phyloP scores from a whole-genome alignment of 306 rosid genomes.

The peach (Prunus persica) region Prunus_persica_NCBIv2 NC_034009.1:25689001-25689500 shows the following conservation, averaged over 20 bases:
- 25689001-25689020: no score
- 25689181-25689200: neutral
- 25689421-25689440: constrained; percentile 28
- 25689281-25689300: neutral
- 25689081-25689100: no score
- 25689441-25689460: constrained; percentile 16
- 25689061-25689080: no score
- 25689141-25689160: no score
- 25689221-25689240: neutral
- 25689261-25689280: neutral
- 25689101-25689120: no score
- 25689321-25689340: neutral
- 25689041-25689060: no score
- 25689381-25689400: constrained; percentile 26
- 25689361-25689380: neutral
- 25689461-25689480: constrained; percentile 26
- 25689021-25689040: no score
- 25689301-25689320: neutral
- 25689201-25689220: neutral
- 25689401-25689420: constrained; percentile 23
- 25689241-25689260: neutral
- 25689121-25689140: no score
- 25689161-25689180: neutral
- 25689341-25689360: constrained; percentile 3
- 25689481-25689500: neutral